A percentile compares a stretch with the other conserved stretches of the same genome.
Conservation (phyloP, 2,329 filamentous ascomycete genomes). For the Arthroderma sp. region DNA sequence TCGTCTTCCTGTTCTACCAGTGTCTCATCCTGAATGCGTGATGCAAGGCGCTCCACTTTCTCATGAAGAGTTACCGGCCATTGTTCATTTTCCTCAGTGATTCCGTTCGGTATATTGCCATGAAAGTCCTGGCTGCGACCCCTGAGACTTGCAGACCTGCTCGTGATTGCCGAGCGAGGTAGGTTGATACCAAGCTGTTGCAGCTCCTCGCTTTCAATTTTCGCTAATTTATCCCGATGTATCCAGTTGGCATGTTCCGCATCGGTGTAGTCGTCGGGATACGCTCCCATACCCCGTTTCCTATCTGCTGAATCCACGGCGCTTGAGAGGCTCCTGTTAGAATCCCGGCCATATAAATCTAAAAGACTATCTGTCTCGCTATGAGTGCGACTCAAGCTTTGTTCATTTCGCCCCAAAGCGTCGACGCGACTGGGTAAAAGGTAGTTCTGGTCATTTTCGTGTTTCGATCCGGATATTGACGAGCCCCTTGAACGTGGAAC, state of each 20-base stretch:
- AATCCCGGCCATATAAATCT: constrained; percentile 24
- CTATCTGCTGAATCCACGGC: constrained; percentile 15
- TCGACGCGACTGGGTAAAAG: constrained; percentile 16
- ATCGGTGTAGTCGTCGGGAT: constrained; percentile 13
- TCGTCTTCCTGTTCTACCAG: constrained; percentile 24
- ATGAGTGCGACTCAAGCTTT: constrained; percentile 22
- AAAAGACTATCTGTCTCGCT: constrained; percentile 28
- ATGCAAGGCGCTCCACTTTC: constrained; percentile 18
- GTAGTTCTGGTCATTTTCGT: constrained; percentile 19
- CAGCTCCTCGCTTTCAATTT: constrained; percentile 38
- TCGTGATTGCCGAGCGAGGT: constrained; percentile 24
- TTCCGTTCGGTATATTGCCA: constrained; percentile 19
- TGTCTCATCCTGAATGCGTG: constrained; percentile 27
- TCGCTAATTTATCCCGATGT: constrained; percentile 37
- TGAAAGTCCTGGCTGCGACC: constrained; percentile 25
- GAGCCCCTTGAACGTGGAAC: constrained; percentile 24
- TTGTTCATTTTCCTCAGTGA: constrained; percentile 21
- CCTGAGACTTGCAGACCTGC: constrained; percentile 20
- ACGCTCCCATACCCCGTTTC: constrained; percentile 11
- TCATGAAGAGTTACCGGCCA: constrained; percentile 24
- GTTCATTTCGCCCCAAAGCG: constrained; percentile 21
- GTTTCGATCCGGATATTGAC: constrained; percentile 21
- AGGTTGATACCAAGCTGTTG: constrained; percentile 34
- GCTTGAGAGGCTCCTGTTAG: constrained; percentile 14
- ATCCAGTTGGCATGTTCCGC: constrained; percentile 34